phyloP scores from a whole-genome alignment of 768 basidiomycete genomes.

The Suillus paluster region DNA sequence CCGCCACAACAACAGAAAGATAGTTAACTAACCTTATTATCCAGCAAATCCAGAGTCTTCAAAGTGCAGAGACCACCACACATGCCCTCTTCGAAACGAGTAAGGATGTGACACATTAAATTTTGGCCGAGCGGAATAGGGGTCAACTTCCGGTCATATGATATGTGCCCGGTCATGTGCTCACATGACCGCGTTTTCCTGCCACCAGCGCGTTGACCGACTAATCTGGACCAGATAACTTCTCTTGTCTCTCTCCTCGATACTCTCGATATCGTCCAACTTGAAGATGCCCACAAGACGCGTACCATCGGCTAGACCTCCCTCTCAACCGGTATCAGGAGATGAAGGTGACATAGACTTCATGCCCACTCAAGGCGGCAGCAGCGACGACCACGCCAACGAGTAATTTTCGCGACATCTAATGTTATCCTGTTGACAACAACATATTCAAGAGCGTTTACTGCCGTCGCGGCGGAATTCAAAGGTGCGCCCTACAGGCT shows the following conservation, averaged over 20 bases:
- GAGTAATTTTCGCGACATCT: constrained; percentile 23
- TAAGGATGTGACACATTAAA: too few species aligned
- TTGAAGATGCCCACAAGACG: constrained; percentile 17
- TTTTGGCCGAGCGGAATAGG: too few species aligned
- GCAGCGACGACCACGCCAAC: constrained; percentile 30
- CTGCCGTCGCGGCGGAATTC: constrained; percentile 36
- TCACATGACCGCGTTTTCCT: constrained; percentile 24
- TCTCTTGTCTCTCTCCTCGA: too few species aligned
- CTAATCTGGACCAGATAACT: not conserved
- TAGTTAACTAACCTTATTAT: too few species aligned
- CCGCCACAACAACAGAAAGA: too few species aligned
- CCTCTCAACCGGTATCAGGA: not conserved
- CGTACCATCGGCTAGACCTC: not conserved
- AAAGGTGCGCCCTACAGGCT: constrained; percentile 23
- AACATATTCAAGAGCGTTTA: constrained; percentile 24
- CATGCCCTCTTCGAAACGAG: too few species aligned
- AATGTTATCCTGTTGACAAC: not conserved
- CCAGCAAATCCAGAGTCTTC: too few species aligned
- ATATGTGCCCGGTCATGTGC: too few species aligned
- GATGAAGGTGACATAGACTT: constrained; percentile 21
- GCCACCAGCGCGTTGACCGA: not conserved
- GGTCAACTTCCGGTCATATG: too few species aligned
- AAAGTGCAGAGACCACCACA: too few species aligned
- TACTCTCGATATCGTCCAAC: not conserved
- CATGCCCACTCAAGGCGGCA: constrained; percentile 18